Evolutionary conservation across 225 moss, liverwort and hornwort genomes (phyloP), one percentile per base, ranked within the genome.

Genomic region (Thuidium tamariscinum): DNA sequence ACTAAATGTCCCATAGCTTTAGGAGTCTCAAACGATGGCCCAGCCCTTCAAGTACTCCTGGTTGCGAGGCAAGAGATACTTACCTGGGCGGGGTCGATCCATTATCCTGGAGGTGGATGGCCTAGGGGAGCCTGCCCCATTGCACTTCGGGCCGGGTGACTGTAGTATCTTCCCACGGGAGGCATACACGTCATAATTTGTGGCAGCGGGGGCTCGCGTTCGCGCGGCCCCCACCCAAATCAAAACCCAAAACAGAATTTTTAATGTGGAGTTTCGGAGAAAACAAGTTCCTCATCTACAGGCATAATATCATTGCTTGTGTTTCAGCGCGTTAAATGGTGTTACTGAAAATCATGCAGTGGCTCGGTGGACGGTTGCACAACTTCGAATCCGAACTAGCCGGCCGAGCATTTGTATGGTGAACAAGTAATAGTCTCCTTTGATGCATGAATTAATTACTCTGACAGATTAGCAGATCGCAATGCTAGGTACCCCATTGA

Each of bases 1-100:
- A 42, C 19, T 13, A 79, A 21, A 42, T 79, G 61, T 79, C 79
- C 78, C 57, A 57, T 78, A 78, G 27, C 78, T 57, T 57, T 19
- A 1, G 26, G 27, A 10, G 12, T 1, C 2, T 41, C 29, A 7
- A 3, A 0, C 12, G 3, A 7, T 29, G 57, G 8, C 27, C 11
- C 18, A 18, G 0, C 4, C 41, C 57, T 57, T 39, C 3, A 78
- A 78, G 18, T 41, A 29, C 4, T 11, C 39, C 8, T 0, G 27
- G 0, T 5, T 2, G 39, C 57, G 7, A 0, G 0, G 0, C 2
- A 0, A 0, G 0, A 0, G 0, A 2, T 17, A 36, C 39, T 77
- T 16, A 57, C 57, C 39, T 57, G 39, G 57, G 78, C 78, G 19
- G 12, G 78, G 29, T 57, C 27, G 9, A 77, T 57, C 77, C 37